A percentile compares a stretch with the other conserved stretches of the same genome.
phyloP scores from a whole-genome alignment of 371 early-diverging fungal genomes.

The Actinomortierella ambigua region DNA sequence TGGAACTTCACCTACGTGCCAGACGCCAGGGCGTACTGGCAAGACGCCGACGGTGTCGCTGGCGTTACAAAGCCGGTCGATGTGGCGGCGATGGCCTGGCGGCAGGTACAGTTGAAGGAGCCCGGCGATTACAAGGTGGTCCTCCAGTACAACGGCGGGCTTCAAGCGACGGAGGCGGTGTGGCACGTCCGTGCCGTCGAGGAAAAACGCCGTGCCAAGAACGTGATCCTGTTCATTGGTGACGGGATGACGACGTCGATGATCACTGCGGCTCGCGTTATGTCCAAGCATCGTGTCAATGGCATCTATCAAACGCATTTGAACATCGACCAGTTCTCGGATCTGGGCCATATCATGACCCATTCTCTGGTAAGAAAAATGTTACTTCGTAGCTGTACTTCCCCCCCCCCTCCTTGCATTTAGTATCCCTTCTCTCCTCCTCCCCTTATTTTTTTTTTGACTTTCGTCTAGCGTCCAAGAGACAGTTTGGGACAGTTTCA shows the following conservation, averaged over 20 bases:
- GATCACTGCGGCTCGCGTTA: slow-evolving; percentile 56
- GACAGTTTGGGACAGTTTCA: too few relatives aligned
- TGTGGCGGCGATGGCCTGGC: slow-evolving; percentile 56
- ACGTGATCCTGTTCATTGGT: slow-evolving; percentile 65
- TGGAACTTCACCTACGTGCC: slow-evolving; percentile 54
- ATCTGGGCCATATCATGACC: slow-evolving; percentile 63
- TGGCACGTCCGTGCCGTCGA: slow-evolving; percentile 50
- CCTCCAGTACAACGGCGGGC: slow-evolving; percentile 18
- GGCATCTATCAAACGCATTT: slow-evolving; percentile 56
- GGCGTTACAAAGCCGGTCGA: slow-evolving; percentile 36
- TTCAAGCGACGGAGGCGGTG: slow-evolving; percentile 24
- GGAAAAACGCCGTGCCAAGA: slow-evolving; percentile 58
- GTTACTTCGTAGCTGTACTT: too few relatives aligned
- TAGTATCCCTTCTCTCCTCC: too few relatives aligned
- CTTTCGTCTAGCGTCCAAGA: too few relatives aligned
- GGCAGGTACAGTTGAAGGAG: slow-evolving; percentile 51
- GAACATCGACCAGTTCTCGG: slow-evolving; percentile 56
- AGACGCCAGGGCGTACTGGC: slow-evolving; percentile 48
- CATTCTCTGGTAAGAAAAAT: slow-evolving; percentile 55
- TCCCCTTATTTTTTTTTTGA: too few relatives aligned
- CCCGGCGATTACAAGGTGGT: slow-evolving; percentile 51
- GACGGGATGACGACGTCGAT: slow-evolving; percentile 64
- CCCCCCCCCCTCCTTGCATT: too few relatives aligned
- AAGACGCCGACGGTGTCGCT: slow-evolving; percentile 9
- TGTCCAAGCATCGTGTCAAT: slow-evolving; percentile 50